Percentiles rank a stretch among this genome's conserved stretches.
Evolutionary conservation across 768 basidiomycete genomes (phyloP).

Genomic region (Suillus americanus): DNA sequence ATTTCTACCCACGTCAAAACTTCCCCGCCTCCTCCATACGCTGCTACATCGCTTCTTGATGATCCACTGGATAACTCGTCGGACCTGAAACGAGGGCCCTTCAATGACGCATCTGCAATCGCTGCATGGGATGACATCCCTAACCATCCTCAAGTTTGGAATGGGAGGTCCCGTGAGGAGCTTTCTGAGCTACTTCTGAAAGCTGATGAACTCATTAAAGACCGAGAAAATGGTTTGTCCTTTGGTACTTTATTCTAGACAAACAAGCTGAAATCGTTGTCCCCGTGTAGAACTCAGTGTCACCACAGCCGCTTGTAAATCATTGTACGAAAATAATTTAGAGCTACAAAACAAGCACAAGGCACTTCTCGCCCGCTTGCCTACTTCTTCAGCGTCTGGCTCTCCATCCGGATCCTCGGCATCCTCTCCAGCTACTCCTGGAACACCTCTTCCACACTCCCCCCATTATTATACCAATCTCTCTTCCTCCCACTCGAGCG

Average conservation of each 20-base stretch:
- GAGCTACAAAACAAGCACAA: slow-evolving; percentile 71
- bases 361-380: slow-evolving; percentile 64
- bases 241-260: slow-evolving; percentile 6
- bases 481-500: slow-evolving; percentile 18
- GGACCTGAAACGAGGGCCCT: slow-evolving; percentile 31
- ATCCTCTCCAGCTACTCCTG: slow-evolving; percentile 26
- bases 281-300: slow-evolving; percentile 56
- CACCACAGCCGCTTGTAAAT: slow-evolving; percentile 69
- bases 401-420: slow-evolving; percentile 25
- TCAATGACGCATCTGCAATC: slow-evolving; percentile 24
- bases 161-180: slow-evolving; percentile 71
- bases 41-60: slow-evolving; percentile 34
- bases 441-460: slow-evolving; percentile 32
- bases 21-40: slow-evolving; percentile 61
- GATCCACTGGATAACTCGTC: slow-evolving; percentile 28
- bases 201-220: slow-evolving; percentile 74
- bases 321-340: slow-evolving; percentile 66
- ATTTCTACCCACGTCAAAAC: slow-evolving; percentile 37
- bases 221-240: slow-evolving; percentile 69
- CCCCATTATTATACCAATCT: slow-evolving; percentile 33
- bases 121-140: slow-evolving; percentile 19
- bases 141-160: slow-evolving; percentile 44
- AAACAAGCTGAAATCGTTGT: slow-evolving; percentile 10
- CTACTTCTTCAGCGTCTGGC: slow-evolving; percentile 41
- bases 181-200: slow-evolving; percentile 66